Base-by-base conservation (phyloP, 2,329 filamentous ascomycete genomes). In the Tolypocladium endophyticum region DNA sequence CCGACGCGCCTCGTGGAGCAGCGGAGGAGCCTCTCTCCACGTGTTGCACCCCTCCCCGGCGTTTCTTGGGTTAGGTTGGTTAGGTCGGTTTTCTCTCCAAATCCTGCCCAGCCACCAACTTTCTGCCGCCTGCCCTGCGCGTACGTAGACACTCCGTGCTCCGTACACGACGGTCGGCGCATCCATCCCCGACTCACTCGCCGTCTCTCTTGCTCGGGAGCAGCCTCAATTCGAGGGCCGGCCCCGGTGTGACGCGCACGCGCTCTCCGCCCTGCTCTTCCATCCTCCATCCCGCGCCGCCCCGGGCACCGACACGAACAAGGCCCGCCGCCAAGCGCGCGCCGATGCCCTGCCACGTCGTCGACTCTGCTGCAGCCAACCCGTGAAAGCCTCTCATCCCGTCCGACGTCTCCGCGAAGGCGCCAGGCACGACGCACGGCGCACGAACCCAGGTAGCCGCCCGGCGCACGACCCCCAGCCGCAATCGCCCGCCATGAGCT, bases 401-500 rank as follows among this genome's bases (percentile, higher is more conserved):
- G 47, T 12, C 47, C n/a, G 47, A 43, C 39, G n/a, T n/a, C 47
- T 52, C 25, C 39, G 20, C 39, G 39, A 43, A 11, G 16, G 38
- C 23, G 25, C 39, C 30, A 57, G 41, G 39, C 39, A 45, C 30
- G 28, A 39, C 54, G 54, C 35, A 23, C 54, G 35, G 54, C 54
- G 54, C 54, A 36, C 54, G 35, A 56, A 41, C 35, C 36, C 14
- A 38, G 28, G 16, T 11, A 36, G 20, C 2, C 25, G 4, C 20
- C 28, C 39, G 55, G 36, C 28, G 41, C 52, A 45, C 11, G 55
- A 57, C 20, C 36, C 28, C 20, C 50, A 11, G 45, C 28, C 55
- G 57, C 38, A 18, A 18, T n/a, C 58, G 35, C 47, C 63, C 59
- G 47, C 53, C 36, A 69, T 67, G 68, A 68, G 64, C 57, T 62